Percentiles rank a stretch among this genome's conserved stretches.
phyloP scores from a whole-genome alignment of 768 basidiomycete genomes.

The Pleurotus salmoneostramineus region DNA sequence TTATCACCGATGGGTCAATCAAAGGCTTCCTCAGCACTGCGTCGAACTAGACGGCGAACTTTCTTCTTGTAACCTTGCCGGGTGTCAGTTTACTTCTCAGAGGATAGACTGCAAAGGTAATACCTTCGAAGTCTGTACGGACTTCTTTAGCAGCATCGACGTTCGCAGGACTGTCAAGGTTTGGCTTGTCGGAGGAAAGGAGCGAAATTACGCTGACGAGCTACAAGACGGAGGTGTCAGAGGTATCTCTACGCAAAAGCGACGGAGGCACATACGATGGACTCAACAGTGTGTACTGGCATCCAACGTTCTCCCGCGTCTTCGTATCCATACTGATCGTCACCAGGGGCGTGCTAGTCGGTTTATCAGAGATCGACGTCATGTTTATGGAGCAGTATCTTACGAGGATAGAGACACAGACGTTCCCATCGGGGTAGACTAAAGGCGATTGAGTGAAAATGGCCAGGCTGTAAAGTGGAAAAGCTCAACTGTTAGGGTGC shows the following conservation, averaged over 20 bases:
- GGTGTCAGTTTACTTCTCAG: neutral
- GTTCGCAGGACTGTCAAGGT: slow-evolving; percentile 92
- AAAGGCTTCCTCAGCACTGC: slow-evolving; percentile 86
- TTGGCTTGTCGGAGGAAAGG: slow-evolving; percentile 87
- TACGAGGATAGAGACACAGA: slow-evolving; percentile 95
- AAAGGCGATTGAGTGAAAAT: slow-evolving; percentile 7
- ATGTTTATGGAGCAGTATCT: slow-evolving; percentile 17
- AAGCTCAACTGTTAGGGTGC: slow-evolving; percentile 86
- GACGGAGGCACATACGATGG: slow-evolving; percentile 59
- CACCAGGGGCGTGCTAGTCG: slow-evolving; percentile 85
- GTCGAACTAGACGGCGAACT: slow-evolving; percentile 83
- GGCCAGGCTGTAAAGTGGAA: slow-evolving; percentile 21
- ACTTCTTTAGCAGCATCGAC: slow-evolving; percentile 94
- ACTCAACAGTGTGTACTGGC: slow-evolving; percentile 96
- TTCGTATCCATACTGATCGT: slow-evolving; percentile 96
- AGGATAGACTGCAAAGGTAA: neutral
- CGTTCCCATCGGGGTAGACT: slow-evolving; percentile 92
- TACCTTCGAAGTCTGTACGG: slow-evolving; percentile 59
- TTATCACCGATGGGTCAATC: slow-evolving; percentile 39
- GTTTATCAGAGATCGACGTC: neutral
- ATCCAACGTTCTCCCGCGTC: slow-evolving; percentile 97
- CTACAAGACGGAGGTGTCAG: slow-evolving; percentile 34
- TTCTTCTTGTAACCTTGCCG: slow-evolving; percentile 86
- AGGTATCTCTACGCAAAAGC: slow-evolving; percentile 6
- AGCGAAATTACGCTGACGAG: slow-evolving; percentile 96